Conservation (phyloP, 2,329 filamentous ascomycete species). For the Phaeophleospora eucalypticola region DNA sequence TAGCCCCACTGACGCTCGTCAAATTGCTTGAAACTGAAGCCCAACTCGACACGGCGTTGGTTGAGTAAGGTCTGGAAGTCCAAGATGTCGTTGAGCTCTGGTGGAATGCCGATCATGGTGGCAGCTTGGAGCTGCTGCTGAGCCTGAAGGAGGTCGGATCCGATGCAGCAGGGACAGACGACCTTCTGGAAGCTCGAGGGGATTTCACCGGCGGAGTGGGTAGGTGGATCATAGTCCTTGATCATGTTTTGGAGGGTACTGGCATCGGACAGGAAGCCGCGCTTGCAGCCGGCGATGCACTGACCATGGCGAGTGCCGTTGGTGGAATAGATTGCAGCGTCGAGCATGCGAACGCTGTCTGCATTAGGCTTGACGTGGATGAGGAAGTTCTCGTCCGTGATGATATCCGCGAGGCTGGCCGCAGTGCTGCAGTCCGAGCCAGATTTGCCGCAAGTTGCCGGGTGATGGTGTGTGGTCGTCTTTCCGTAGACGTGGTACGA, state of each 20-base stretch:
- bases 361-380: conserved; percentile 17
- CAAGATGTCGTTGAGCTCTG: conserved; percentile 12
- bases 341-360: conserved; percentile 17
- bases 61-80: conserved; percentile 17
- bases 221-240: conserved; percentile 18
- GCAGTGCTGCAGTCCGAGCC: conserved; percentile 5
- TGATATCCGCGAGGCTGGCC: conserved; percentile 12
- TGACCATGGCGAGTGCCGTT: not conserved
- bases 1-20: conserved; percentile 29
- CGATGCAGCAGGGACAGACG: conserved; percentile 29
- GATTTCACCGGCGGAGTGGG: conserved; percentile 1
- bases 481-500: conserved; percentile 24
- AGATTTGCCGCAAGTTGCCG: conserved; percentile 1
- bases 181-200: conserved; percentile 12
- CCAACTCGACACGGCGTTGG: conserved; percentile 15
- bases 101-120: conserved; percentile 6
- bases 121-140: conserved; percentile 22
- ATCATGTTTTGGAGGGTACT: conserved; percentile 15
- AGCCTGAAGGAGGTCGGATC: conserved; percentile 18
- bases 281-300: conserved; percentile 18
- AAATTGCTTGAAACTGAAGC: conserved; percentile 24
- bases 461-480: conserved; percentile 8
- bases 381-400: conserved; percentile 7
- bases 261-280: conserved; percentile 20
- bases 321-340: conserved; percentile 11